These are phyloP conservation scores for Tuber brumale DNA, from an alignment of 495 filamentous ascomycete genomes.

Conservation along the genomic window DNA sequence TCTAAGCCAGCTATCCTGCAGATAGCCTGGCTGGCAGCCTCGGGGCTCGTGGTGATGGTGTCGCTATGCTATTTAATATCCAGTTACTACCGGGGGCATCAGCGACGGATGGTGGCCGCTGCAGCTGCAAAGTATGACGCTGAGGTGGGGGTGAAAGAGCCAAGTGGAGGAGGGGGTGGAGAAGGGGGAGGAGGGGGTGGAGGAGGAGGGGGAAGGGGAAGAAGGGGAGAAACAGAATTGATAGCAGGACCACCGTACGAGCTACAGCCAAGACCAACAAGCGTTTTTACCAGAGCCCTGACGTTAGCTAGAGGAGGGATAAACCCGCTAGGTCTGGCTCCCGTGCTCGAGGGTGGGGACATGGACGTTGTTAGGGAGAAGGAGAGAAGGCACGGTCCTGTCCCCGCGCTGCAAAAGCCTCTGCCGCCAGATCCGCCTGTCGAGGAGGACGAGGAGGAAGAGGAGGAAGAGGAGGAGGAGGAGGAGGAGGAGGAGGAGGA, in stretches of 20 bases:
- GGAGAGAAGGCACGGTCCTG: neutral
- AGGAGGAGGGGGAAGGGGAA: neutral
- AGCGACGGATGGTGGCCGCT: neutral
- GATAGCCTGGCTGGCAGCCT: constrained; percentile 3
- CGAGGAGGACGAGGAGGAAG: neutral
- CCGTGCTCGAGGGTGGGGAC: neutral
- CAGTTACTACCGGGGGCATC: neutral
- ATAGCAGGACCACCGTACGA: neutral
- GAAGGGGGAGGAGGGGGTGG: neutral
- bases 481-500: neutral
- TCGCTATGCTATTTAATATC: neutral
- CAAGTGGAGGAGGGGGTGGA: neutral
- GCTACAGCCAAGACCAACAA: neutral
- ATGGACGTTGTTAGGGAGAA: neutral
- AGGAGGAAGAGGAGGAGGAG: neutral
- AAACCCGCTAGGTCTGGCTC: neutral
- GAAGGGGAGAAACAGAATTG: neutral
- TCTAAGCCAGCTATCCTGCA: neutral
- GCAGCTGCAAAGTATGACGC: neutral
- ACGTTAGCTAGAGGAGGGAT: neutral
- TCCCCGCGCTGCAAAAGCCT: neutral
- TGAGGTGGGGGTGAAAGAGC: neutral
- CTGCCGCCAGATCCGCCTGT: neutral
- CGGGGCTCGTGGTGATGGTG: neutral
- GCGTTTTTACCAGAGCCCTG: neutral